Conservation (phyloP, 495 filamentous ascomycete species). For the Penicillium coprophilum region DNA sequence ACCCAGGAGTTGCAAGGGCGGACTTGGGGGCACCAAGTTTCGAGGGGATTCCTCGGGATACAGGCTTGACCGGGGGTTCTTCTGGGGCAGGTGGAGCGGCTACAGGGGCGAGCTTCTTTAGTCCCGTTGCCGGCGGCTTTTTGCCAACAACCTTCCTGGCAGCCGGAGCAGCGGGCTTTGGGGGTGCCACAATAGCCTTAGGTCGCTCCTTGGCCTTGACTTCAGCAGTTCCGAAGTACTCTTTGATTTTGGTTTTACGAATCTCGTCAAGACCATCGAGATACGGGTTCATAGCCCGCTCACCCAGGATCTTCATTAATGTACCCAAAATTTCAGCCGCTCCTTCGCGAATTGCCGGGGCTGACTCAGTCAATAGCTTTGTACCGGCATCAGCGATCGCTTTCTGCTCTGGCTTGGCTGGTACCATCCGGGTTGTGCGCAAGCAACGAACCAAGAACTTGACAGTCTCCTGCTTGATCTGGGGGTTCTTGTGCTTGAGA, state of each 20-base stretch:
- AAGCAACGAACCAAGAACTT: constrained; percentile 88
- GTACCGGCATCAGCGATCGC: constrained; percentile 82
- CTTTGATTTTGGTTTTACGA: constrained; percentile 92
- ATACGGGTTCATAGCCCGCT: constrained; percentile 92
- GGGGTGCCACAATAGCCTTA: constrained; percentile 72
- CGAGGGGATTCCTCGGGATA: constrained; percentile 58
- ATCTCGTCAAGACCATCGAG: constrained; percentile 97
- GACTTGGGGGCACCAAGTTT: constrained; percentile 68
- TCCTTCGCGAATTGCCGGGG: constrained; percentile 77
- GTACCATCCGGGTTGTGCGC: constrained; percentile 77
- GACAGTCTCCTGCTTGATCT: constrained; percentile 91
- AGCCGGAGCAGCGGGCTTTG: constrained; percentile 50
- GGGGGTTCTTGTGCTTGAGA: constrained; percentile 91
- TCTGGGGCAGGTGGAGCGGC: constrained; percentile 59
- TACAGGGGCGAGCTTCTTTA: constrained; percentile 56
- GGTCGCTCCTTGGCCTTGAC: constrained; percentile 98
- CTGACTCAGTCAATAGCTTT: constrained; percentile 86
- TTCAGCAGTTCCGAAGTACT: constrained; percentile 86
- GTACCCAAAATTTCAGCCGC: constrained; percentile 92
- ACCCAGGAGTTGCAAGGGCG: constrained; percentile 56
- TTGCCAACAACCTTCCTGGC: constrained; percentile 45
- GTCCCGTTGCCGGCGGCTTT: constrained; percentile 57
- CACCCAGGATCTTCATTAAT: constrained; percentile 98
- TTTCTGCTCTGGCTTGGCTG: constrained; percentile 77
- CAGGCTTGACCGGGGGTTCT: constrained; percentile 57